Evolutionary conservation across 768 basidiomycete species (phyloP).

Genomic region (Exsudoporus frostii): DNA sequence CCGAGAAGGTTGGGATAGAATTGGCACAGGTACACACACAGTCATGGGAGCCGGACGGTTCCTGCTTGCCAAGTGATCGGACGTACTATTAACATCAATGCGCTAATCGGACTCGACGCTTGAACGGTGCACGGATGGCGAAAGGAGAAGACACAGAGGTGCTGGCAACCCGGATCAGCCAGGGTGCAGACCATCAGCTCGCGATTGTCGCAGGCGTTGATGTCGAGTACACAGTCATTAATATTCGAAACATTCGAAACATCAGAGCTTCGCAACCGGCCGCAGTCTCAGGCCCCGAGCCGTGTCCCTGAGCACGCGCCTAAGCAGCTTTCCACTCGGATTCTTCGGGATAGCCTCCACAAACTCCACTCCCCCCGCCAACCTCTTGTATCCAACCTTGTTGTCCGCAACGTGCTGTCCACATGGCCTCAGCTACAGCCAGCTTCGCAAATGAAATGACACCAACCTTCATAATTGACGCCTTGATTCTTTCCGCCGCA

Average conservation of each 20-base stretch:
- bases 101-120: too few relatives aligned
- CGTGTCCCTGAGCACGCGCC: conserved; percentile 51
- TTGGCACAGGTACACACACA: neutral
- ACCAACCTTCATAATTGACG: conserved; percentile 53
- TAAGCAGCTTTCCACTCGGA: conserved; percentile 64
- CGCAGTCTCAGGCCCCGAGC: conserved; percentile 33
- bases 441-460: neutral
- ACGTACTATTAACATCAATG: too few relatives aligned
- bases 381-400: conserved; percentile 58
- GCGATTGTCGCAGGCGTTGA: neutral
- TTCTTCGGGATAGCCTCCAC: conserved; percentile 65
- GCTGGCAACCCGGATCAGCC: neutral
- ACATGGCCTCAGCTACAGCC: neutral
- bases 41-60: neutral
- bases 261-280: conserved; percentile 29
- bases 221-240: neutral
- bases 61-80: neutral
- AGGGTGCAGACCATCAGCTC: neutral
- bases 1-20: neutral
- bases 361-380: conserved; percentile 61
- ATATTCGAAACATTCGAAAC: neutral
- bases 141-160: neutral
- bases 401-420: conserved; percentile 54
- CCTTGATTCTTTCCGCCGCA: conserved; percentile 34
- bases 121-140: too few relatives aligned